Base-by-base conservation (phyloP, 2,329 filamentous ascomycete species). In the Sclerotiophoma versabilis region DNA sequence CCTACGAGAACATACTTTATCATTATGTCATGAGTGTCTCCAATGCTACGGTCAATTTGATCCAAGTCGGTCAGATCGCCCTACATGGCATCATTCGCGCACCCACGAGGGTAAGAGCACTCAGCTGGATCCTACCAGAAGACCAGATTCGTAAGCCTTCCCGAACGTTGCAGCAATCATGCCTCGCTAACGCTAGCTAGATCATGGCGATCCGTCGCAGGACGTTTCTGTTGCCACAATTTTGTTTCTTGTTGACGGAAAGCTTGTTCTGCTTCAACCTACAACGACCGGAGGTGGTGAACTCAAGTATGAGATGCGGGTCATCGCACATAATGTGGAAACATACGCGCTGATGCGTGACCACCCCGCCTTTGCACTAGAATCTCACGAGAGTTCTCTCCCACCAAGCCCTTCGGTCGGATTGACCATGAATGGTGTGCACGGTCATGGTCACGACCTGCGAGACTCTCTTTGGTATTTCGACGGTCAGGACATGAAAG, bases 281-380 rank as follows among this genome's bases (percentile, higher is more conserved):
- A 93, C 92, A 0, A 81, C 91, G 5, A 93, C 90, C 45, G 90
- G 91, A 42, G 85, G 89, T 36, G 90, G 91, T 5, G 89, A 92
- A 64, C 82, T 97, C 45, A 98, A 97, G 78, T 99, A 99, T 70
- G 93, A 98, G 70, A 99, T 99, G 95, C 89, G 93, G 9, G 89
- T 98, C 54, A 89, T 99, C 70, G 92, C 93, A 11, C 92, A 97
- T 67, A 96, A 96, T 66, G 92, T 98, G 33, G 95, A 99, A 73
- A 98, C 95, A 68, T 97, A 96, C 72, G 88, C 89, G 48, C 86
- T 95, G 65, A 96, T 96, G 86, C 87, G 93, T 60, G 95, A 99
- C 69, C 90, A 96, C 66, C 86, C 86, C 6, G 76, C 79, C 30
- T 73, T 79, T 49, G 68, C 62, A 30, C 79, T 83, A 58, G 75